A percentile compares a stretch with the other conserved stretches of the same genome.
Evolutionary conservation across 2,329 filamentous ascomycete genomes (phyloP).

Genomic region (Talaromyces rugulosus): DNA sequence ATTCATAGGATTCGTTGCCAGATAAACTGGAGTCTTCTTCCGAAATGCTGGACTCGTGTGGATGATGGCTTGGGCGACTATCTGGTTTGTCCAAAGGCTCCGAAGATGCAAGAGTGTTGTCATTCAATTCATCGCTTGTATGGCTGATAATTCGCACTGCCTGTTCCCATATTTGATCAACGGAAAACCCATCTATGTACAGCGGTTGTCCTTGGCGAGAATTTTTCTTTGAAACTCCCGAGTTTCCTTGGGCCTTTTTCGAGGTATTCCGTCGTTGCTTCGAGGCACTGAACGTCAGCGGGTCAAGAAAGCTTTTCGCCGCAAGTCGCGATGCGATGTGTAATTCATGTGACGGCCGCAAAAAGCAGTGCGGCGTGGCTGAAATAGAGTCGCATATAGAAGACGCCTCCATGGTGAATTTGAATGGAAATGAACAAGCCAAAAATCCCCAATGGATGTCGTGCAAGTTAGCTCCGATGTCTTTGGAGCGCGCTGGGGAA

Average conservation of each 20-base stretch:
- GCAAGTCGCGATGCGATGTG: conserved; percentile 67
- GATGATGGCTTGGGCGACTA: background rate
- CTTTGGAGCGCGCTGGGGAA: background rate
- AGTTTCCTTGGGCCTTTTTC: conserved; percentile 32
- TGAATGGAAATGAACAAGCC: background rate
- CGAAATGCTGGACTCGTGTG: background rate
- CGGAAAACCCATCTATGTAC: conserved; percentile 81
- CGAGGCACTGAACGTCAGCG: conserved; percentile 77
- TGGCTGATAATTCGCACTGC: conserved; percentile 75
- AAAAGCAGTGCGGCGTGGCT: conserved; percentile 65
- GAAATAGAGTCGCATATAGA: conserved; percentile 37
- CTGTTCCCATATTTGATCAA: conserved; percentile 91
- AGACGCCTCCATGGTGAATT: background rate
- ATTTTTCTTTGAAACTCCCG: conserved; percentile 60
- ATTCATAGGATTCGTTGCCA: background rate
- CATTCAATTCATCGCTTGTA: conserved; percentile 52
- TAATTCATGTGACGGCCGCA: conserved; percentile 66
- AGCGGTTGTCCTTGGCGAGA: conserved; percentile 59
- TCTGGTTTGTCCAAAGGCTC: conserved; percentile 10
- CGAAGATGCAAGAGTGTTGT: conserved; percentile 35
- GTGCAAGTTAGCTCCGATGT: background rate
- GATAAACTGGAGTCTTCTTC: background rate
- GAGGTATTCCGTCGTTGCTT: conserved; percentile 60
- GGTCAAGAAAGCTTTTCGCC: conserved; percentile 76
- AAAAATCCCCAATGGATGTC: background rate